A percentile compares a stretch with the other conserved stretches of the same genome.
Evolutionary conservation across 1,139 yeast genomes (phyloP).

Genomic region (Candida anutae): DNA sequence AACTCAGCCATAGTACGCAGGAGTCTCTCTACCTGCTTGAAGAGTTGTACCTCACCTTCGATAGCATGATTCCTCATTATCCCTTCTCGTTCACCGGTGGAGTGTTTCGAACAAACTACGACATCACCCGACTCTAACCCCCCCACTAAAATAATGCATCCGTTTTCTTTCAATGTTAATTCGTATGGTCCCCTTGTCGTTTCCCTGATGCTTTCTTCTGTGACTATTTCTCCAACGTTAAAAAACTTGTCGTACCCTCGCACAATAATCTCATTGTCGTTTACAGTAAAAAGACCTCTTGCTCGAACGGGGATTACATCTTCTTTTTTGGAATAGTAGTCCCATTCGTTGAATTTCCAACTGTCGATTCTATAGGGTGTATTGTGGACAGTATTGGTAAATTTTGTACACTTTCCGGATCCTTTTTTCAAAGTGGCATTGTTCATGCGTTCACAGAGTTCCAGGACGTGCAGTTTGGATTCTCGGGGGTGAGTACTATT

Average conservation of each 20-base stretch:
- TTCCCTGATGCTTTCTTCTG: slow-evolving; percentile 34
- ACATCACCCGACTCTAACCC: slow-evolving; percentile 69
- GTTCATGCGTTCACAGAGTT: not conserved
- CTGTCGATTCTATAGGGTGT: slow-evolving; percentile 16
- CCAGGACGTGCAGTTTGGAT: slow-evolving; percentile 1
- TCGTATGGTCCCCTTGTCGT: slow-evolving; percentile 71
- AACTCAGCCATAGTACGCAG: slow-evolving; percentile 41
- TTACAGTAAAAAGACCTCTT: slow-evolving; percentile 70
- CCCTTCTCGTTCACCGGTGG: slow-evolving; percentile 64
- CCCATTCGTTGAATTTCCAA: slow-evolving; percentile 92
- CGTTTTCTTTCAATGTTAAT: slow-evolving; percentile 82
- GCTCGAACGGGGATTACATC: slow-evolving; percentile 67
- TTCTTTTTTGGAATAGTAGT: slow-evolving; percentile 46
- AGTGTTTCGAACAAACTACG: slow-evolving; percentile 82
- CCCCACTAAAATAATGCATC: slow-evolving; percentile 81
- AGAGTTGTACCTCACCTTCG: slow-evolving; percentile 59
- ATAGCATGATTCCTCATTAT: slow-evolving; percentile 61
- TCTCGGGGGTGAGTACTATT: not conserved
- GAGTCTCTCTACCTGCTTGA: slow-evolving; percentile 36
- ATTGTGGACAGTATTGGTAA: slow-evolving; percentile 12
- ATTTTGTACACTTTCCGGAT: slow-evolving; percentile 7
- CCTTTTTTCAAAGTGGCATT: not conserved
- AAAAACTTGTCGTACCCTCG: slow-evolving; percentile 96
- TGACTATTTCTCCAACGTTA: slow-evolving; percentile 66
- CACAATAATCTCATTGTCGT: slow-evolving; percentile 46